Base-by-base conservation (phyloP, 345 rosid genomes). In the Aquilaria malaccensis region DNA sequence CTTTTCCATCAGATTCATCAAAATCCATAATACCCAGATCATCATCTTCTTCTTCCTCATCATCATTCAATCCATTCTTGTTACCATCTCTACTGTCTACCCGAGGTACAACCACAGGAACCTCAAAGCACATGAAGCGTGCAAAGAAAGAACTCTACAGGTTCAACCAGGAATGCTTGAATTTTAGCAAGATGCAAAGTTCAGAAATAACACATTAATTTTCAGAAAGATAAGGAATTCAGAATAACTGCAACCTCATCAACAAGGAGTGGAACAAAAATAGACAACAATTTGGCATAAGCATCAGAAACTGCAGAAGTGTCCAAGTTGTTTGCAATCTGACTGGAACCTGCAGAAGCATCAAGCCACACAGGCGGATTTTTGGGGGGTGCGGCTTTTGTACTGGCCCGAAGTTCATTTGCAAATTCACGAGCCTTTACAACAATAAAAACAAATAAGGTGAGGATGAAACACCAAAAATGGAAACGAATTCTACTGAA, bases 91-190 rank as follows among this genome's bases (percentile, higher is more conserved):
- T 75, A 55, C 61, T 50, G 63, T 89, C 84, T 72, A 85, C 89
- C 29, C 83, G 87, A 46, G 97, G 96, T 67, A 77, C 96, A 76
- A 91, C 91, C 45, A 93, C 82, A 64, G 97, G 89, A 56, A 91
- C 97, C 77, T 91, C 96, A 72, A 88, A 91, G 85, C 97, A 91
- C 97, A 91, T 85, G 77, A 87, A 87, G 76, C 88, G 97, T 37
- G 97, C 97, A 72, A 91, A 91, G 70, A 91, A 91, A 50, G 96
- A 91, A 77, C 97, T 91, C 97, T 91, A 83, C 81, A 53, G 68
- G 46, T 63, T 60, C 70, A 72, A 60, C 64, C 72, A 71, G 30
- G 53, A 14, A 50, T 9, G n/a, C 62, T 58, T 41, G 58, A 65
- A 47, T 37, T 65, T 41, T 67, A 52, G 33, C 33, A 48, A 45